Conservation (phyloP, 2,329 filamentous ascomycete genomes). For the Magnaporthales sp. region DNA sequence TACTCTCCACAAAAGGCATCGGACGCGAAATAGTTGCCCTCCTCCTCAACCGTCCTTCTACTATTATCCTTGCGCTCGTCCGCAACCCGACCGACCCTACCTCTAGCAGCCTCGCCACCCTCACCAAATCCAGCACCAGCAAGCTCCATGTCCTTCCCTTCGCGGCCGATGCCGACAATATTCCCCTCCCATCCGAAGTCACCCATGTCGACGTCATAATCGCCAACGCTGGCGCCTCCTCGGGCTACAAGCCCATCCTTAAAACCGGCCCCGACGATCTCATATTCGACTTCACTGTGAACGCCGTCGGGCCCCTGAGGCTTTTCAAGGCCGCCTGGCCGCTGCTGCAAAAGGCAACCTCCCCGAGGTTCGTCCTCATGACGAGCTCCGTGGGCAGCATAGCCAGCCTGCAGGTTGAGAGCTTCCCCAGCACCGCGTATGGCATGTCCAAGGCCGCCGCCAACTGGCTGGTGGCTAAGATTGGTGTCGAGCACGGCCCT, state of each 20-base stretch:
- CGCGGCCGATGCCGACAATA: slow-evolving; percentile 7
- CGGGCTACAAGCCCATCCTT: slow-evolving; percentile 12
- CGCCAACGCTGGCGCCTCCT: slow-evolving; percentile 18
- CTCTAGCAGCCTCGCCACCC: slow-evolving; percentile 64
- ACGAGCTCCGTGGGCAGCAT: slow-evolving; percentile 18
- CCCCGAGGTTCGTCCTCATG: slow-evolving; percentile 16
- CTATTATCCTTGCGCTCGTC: slow-evolving; percentile 18
- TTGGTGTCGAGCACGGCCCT: slow-evolving; percentile 12
- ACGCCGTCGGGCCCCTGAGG: slow-evolving; percentile 14
- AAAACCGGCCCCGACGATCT: slow-evolving; percentile 11
- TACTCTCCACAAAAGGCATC: slow-evolving; percentile 8
- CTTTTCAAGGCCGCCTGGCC: slow-evolving; percentile 16
- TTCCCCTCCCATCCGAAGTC: slow-evolving; percentile 7
- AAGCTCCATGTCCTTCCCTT: slow-evolving; percentile 14
- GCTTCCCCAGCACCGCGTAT: slow-evolving; percentile 15
- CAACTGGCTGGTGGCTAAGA: slow-evolving; percentile 18
- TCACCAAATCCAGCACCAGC: slow-evolving; percentile 40
- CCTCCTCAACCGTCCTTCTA: slow-evolving; percentile 15
- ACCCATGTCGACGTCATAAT: slow-evolving; percentile 16
- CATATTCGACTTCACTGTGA: slow-evolving; percentile 14
- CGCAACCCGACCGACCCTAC: slow-evolving; percentile 12
- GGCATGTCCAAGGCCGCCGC: slow-evolving; percentile 21
- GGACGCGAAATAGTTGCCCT: slow-evolving; percentile 10
- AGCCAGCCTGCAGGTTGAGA: slow-evolving; percentile 11
- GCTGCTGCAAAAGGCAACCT: slow-evolving; percentile 9